Conservation (phyloP, 352 stramenopile species). For the Globisporangium solare region DNA sequence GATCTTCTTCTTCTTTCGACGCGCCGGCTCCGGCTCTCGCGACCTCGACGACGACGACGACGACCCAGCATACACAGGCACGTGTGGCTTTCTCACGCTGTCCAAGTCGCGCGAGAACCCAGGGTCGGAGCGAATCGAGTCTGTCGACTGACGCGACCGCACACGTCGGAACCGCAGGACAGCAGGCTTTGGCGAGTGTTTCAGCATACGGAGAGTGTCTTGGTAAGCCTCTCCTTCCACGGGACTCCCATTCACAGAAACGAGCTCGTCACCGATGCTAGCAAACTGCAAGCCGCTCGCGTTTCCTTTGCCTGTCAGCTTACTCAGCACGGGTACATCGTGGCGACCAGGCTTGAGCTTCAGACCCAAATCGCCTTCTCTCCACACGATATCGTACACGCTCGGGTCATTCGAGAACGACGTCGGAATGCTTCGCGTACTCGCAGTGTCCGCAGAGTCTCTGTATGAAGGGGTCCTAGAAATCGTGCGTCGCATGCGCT, state of each 20-base stretch:
- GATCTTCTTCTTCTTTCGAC: constrained; percentile 71
- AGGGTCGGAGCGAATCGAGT: constrained; percentile 55
- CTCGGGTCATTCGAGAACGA: constrained; percentile 37
- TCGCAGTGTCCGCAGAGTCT: constrained; percentile 21
- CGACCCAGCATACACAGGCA: constrained; percentile 18
- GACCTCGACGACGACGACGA: not conserved
- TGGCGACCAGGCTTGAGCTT: constrained; percentile 79
- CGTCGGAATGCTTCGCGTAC: constrained; percentile 6
- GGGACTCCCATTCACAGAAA: constrained; percentile 78
- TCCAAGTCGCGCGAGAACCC: constrained; percentile 38
- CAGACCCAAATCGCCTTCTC: constrained; percentile 77
- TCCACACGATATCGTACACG: constrained; percentile 86
- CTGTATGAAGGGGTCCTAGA: constrained; percentile 50
- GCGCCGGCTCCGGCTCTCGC: constrained; percentile 12
- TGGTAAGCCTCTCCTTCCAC: constrained; percentile 82
- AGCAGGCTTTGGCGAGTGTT: constrained; percentile 80
- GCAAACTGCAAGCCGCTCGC: constrained; percentile 81
- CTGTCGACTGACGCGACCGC: constrained; percentile 52
- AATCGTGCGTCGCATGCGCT: constrained; percentile 74
- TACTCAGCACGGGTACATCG: constrained; percentile 78
- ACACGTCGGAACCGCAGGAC: constrained; percentile 77
- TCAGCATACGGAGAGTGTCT: constrained; percentile 82
- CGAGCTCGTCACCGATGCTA: constrained; percentile 74
- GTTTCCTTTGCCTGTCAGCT: constrained; percentile 79
- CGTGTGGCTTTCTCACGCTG: constrained; percentile 24